Conservation (phyloP, 371 early-diverging fungal species). For the Syncephalis fuscata region DNA sequence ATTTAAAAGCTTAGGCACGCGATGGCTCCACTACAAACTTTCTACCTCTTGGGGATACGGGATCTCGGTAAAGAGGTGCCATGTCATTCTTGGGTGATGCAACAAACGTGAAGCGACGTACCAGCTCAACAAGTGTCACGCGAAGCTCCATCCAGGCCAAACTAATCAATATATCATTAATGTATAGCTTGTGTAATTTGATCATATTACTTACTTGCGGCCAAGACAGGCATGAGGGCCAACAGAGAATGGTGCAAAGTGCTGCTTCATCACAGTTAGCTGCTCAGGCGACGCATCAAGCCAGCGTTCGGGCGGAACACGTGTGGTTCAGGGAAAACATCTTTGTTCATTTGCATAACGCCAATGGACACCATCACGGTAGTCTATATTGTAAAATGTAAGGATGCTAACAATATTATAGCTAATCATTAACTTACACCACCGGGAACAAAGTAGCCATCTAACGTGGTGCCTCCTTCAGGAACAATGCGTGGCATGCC, state of each 20-base stretch:
- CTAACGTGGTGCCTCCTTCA: slow-evolving; percentile 7
- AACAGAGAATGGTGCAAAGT: neutral
- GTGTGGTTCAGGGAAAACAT: neutral
- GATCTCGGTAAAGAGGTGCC: no score
- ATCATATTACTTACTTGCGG: neutral
- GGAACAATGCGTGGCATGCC: slow-evolving; percentile 12
- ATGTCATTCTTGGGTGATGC: no score
- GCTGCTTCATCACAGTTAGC: neutral
- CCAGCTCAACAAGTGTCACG: no score
- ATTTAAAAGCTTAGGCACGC: no score
- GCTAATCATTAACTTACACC: no score
- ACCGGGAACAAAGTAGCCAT: slow-evolving; percentile 8
- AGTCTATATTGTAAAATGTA: neutral
- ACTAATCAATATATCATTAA: no score
- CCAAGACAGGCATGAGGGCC: slow-evolving; percentile 4
- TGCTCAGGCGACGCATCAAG: neutral
- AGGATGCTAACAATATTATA: no score
- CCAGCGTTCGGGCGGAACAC: neutral
- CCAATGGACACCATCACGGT: neutral
- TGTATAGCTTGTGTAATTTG: no score
- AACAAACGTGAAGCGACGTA: no score
- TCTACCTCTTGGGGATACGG: no score
- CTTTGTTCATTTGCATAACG: neutral
- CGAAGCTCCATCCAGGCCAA: no score
- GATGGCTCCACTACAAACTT: no score